These are phyloP conservation scores for Platanus orientalis DNA, from an alignment of 164 flowering plant species.

Conservation along the genomic window DNA sequence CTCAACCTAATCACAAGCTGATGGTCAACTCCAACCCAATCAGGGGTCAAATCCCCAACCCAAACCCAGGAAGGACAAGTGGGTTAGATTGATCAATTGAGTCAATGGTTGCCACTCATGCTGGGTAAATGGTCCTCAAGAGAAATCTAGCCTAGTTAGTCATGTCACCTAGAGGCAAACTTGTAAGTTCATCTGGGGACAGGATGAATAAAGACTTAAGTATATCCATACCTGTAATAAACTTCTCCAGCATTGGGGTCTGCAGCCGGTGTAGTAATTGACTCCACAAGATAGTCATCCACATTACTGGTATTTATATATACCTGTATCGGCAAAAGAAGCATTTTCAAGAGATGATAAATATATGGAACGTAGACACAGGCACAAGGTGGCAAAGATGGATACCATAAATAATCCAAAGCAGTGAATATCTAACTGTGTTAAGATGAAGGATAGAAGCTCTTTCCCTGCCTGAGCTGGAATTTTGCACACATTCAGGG, in stretches of 20 bases:
- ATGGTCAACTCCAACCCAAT: no score
- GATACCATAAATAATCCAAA: no score
- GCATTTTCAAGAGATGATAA: not conserved
- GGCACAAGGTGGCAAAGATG: no score
- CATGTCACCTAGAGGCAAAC: not conserved
- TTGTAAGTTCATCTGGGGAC: not conserved
- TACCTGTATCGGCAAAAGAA: conserved; percentile 45
- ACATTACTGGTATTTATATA: conserved; percentile 78
- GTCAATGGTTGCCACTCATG: not conserved
- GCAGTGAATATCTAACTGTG: no score
- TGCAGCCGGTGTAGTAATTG: conserved; percentile 74
- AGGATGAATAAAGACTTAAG: not conserved
- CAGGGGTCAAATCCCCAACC: no score
- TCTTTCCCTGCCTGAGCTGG: no score
- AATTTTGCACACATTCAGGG: no score
- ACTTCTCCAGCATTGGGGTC: conserved; percentile 98
- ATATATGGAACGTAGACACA: not conserved
- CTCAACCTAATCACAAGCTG: no score
- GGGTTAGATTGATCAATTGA: not conserved
- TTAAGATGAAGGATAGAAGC: no score
- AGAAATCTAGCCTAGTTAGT: no score
- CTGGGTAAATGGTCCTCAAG: not conserved
- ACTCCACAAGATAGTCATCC: conserved; percentile 91
- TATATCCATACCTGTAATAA: conserved; percentile 68
- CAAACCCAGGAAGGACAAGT: not conserved